Base-by-base conservation (phyloP, 2,329 filamentous ascomycete genomes). In the Venturia aucupariae region DNA sequence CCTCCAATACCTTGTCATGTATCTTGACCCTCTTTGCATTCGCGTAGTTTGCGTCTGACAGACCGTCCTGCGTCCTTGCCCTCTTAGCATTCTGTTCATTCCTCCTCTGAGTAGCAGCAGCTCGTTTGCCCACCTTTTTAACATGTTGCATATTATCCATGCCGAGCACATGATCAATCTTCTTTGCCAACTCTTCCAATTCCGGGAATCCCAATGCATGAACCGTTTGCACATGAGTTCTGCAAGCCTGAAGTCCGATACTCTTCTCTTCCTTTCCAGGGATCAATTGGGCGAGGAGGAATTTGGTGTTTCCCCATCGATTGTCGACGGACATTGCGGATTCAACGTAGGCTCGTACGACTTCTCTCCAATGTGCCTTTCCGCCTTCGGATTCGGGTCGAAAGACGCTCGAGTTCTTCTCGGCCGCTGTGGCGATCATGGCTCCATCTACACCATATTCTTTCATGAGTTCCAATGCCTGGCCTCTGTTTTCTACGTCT, bases 341-440 rank as follows among this genome's bases (percentile, higher is more conserved):
- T 67, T 83, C 82, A 68, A 97, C 73, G 73, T 96, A 97, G 67
- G 87, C 82, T 67, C 85, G 82, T 3, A 90, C 89, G 1, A 96
- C 86, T 61, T 93, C 87, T 66, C 81, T 78, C 93, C 93, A 97
- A 0, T 83, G 79, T 0, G 85, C 82, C 41, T 87, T 72, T 1
- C 90, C 91, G 13, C 91, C 92, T 48, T 90, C 84, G 0, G 81
- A 83, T 44, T 83, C 77, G 0, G 82, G 74, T 46, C 89, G 84
- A 79, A 99, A 99, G 71, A 90, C 92, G 68, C 90, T 95, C 3
- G 92, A 85, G 72, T 99, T 99, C 68, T 87, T 85, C 79, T 99
- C 94, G 0, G 94, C 94, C 3, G 90, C 84, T 3, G 91, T 94
- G 11, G 94, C 94, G 71, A 99, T 97, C 94, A 99, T 99, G 66